A percentile compares a stretch with the other conserved stretches of the same genome.
phyloP scores from a whole-genome alignment of 169 alveolate species.

The Plasmodium chabaudi region DNA sequence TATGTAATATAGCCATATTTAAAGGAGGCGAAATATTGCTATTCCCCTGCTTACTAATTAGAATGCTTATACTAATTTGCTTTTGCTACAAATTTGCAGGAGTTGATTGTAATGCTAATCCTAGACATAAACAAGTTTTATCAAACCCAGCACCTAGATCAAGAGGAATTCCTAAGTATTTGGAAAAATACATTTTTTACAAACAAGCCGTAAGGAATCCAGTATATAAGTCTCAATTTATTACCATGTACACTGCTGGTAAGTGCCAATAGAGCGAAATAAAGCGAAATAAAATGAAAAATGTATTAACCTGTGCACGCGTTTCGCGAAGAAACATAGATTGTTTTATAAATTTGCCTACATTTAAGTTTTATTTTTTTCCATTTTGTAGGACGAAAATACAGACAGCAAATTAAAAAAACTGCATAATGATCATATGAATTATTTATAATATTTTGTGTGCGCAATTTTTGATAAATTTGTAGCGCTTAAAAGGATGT shows the following conservation, averaged over 20 bases:
- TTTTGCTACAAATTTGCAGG: conserved; percentile 60
- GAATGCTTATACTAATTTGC: too few species aligned
- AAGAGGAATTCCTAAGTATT: conserved; percentile 90
- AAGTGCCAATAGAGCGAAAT: neutral
- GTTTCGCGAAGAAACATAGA: too few species aligned
- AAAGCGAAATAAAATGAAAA: neutral
- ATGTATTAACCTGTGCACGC: too few species aligned
- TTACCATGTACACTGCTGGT: conserved; percentile 75
- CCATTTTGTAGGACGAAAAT: conserved; percentile 40
- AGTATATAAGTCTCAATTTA: conserved; percentile 72
- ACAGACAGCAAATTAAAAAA: conserved; percentile 74
- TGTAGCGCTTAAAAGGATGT: too few species aligned
- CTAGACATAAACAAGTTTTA: conserved; percentile 90
- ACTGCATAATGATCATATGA: conserved; percentile 25
- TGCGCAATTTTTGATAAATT: too few species aligned
- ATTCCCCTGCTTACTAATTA: neutral
- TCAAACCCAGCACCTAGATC: conserved; percentile 89
- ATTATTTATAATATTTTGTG: neutral
- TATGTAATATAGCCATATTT: neutral
- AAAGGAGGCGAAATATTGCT: neutral
- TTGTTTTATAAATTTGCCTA: too few species aligned
- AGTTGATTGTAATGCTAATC: conserved; percentile 91
- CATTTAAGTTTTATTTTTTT: neutral
- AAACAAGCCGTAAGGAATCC: conserved; percentile 89
- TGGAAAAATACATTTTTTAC: conserved; percentile 87